Conservation (phyloP, 129 eudicot species). For the Centella asiatica region DNA sequence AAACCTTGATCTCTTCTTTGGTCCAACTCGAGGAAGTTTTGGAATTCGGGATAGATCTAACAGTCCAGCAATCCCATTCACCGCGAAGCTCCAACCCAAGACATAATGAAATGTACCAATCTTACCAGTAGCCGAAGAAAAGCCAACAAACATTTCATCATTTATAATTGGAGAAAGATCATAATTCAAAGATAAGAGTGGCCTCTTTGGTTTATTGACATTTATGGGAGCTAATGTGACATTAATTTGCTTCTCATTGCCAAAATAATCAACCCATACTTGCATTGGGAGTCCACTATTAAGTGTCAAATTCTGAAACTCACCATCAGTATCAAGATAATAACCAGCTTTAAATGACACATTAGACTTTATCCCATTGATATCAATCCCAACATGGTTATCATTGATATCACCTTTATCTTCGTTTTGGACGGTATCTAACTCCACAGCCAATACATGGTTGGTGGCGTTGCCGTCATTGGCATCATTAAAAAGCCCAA, state of each 20-base stretch:
- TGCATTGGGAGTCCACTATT: conserved; percentile 36
- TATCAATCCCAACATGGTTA: conserved; percentile 59
- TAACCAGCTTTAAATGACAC: conserved; percentile 33
- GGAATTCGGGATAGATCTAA: conserved; percentile 30
- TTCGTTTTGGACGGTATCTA: conserved; percentile 59
- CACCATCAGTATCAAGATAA: conserved; percentile 22
- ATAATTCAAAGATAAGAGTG: conserved; percentile 35
- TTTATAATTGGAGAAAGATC: conserved; percentile 46
- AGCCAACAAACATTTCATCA: conserved; percentile 58
- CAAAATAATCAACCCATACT: conserved; percentile 70
- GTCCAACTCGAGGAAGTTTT: conserved; percentile 18
- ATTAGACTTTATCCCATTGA: conserved; percentile 42
- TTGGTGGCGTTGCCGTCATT: conserved; percentile 38
- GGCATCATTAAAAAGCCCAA: conserved; percentile 45
- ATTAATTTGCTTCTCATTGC: conserved; percentile 18
- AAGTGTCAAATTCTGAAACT: conserved; percentile 31
- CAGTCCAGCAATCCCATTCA: conserved; percentile 34
- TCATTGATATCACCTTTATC: conserved; percentile 50
- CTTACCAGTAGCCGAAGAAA: conserved; percentile 62
- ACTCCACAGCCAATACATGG: conserved; percentile 60
- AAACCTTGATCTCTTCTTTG: conserved; percentile 21
- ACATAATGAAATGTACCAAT: conserved; percentile 55
- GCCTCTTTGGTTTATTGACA: conserved; percentile 32
- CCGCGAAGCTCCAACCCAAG: conserved; percentile 65
- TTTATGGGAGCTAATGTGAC: conserved; percentile 41